Conservation (phyloP, 345 rosid species). For the Brassica carinata region DNA sequence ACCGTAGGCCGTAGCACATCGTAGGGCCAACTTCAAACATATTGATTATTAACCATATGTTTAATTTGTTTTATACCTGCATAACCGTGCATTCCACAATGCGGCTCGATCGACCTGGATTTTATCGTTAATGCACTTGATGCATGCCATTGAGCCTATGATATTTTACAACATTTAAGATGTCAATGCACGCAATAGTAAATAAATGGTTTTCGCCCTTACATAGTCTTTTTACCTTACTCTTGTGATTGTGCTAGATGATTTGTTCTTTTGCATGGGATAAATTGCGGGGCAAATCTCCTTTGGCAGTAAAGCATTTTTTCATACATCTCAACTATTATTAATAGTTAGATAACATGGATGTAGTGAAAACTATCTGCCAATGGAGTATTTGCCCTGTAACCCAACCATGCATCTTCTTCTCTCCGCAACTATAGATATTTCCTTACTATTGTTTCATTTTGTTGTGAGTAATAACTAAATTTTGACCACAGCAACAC, state of each 20-base stretch:
- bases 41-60: too few relatives aligned
- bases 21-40: too few relatives aligned
- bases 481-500: neutral
- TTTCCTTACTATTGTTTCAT: neutral
- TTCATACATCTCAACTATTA: neutral
- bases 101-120: too few relatives aligned
- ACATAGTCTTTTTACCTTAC: neutral
- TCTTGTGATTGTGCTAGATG: neutral
- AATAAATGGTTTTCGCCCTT: neutral
- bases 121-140: too few relatives aligned
- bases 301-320: conserved; percentile 35
- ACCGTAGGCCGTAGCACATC: too few relatives aligned
- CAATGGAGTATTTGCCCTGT: conserved; percentile 39
- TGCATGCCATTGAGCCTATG: too few relatives aligned
- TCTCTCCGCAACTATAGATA: conserved; percentile 1
- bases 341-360: neutral
- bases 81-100: too few relatives aligned
- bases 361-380: conserved; percentile 25
- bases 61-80: too few relatives aligned
- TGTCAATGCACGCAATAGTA: neutral
- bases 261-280: conserved; percentile 11
- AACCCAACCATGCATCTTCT: conserved; percentile 33
- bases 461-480: neutral
- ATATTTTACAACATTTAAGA: neutral
- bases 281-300: conserved; percentile 43